phyloP scores from a whole-genome alignment of 2,329 filamentous ascomycete species.

The Verticillium nubilum region DNA sequence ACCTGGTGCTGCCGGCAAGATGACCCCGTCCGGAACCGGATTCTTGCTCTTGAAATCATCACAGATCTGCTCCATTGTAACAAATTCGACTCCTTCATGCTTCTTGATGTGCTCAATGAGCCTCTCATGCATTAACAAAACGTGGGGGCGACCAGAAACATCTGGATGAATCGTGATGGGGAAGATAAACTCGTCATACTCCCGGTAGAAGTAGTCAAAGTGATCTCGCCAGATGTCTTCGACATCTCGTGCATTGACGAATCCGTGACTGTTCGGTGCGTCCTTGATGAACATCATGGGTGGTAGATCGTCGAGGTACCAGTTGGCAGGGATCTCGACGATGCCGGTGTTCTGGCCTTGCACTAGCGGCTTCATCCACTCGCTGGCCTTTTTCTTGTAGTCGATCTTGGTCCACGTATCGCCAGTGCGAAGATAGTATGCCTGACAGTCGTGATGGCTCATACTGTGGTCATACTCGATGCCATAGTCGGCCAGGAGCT shows the following conservation, averaged over 20 bases:
- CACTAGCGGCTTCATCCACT: conserved; percentile 63
- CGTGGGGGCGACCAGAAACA: conserved; percentile 66
- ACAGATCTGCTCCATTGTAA: conserved; percentile 65
- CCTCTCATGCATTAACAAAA: conserved; percentile 68
- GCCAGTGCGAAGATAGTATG: conserved; percentile 58
- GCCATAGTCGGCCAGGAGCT: conserved; percentile 59
- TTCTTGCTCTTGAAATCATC: conserved; percentile 69
- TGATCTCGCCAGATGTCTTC: conserved; percentile 63
- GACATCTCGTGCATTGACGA: conserved; percentile 49
- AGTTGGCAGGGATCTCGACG: conserved; percentile 61
- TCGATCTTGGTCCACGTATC: conserved; percentile 66
- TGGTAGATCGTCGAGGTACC: conserved; percentile 61
- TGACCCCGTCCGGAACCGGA: conserved; percentile 47
- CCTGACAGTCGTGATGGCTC: conserved; percentile 59
- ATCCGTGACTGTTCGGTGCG: conserved; percentile 60
- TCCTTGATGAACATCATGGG: conserved; percentile 71
- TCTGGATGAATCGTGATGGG: conserved; percentile 75
- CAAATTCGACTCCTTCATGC: conserved; percentile 57
- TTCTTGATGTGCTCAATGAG: conserved; percentile 63
- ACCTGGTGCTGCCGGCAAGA: conserved; percentile 52
- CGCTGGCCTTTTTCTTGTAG: conserved; percentile 53
- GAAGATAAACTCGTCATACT: conserved; percentile 73
- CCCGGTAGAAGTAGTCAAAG: conserved; percentile 69
- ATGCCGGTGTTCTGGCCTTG: conserved; percentile 55
- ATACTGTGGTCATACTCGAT: conserved; percentile 67